Percentiles rank a stretch among this genome's conserved stretches.
Evolutionary conservation across 75 land plant species (phyloP).

Genomic region (Pinus taeda): DNA sequence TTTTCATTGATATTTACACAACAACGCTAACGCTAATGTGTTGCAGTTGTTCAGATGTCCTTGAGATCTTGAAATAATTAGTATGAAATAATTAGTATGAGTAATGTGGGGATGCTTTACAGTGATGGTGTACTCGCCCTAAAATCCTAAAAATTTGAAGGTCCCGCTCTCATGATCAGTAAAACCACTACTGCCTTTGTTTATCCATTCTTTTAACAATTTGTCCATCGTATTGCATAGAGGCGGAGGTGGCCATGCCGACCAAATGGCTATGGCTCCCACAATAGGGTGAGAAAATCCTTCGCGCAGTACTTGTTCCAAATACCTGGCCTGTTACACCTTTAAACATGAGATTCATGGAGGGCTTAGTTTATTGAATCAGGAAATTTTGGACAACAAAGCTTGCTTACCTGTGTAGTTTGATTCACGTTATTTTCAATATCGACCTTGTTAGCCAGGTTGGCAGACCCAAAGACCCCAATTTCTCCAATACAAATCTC

Average conservation of each 20-base stretch:
- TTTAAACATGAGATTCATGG: too few relatives aligned
- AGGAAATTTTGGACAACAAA: too few relatives aligned
- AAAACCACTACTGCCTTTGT: conserved; percentile 17
- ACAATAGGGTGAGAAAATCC: conserved; percentile 52
- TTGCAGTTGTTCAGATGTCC: too few relatives aligned
- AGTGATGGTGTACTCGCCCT: too few relatives aligned
- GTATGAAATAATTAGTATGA: too few relatives aligned
- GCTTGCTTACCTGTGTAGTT: too few relatives aligned
- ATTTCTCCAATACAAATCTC: conserved; percentile 45
- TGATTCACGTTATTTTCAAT: not conserved
- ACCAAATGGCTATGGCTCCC: conserved; percentile 62
- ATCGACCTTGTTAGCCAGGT: conserved; percentile 74
- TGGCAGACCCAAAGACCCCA: conserved; percentile 33
- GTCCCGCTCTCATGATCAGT: conserved; percentile 48
- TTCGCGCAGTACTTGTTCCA: conserved; percentile 55
- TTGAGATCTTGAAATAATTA: too few relatives aligned
- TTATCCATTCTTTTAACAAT: conserved; percentile 60
- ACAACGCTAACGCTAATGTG: too few relatives aligned
- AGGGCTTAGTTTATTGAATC: too few relatives aligned
- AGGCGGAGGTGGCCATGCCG: conserved; percentile 35
- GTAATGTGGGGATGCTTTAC: too few relatives aligned
- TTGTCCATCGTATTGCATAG: conserved; percentile 70
- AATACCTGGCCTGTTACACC: conserved; percentile 28
- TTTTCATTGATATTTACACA: too few relatives aligned
- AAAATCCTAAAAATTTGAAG: too few relatives aligned